phyloP scores from a whole-genome alignment of 2,329 filamentous ascomycete genomes.

The Byssochlamys sp. region DNA sequence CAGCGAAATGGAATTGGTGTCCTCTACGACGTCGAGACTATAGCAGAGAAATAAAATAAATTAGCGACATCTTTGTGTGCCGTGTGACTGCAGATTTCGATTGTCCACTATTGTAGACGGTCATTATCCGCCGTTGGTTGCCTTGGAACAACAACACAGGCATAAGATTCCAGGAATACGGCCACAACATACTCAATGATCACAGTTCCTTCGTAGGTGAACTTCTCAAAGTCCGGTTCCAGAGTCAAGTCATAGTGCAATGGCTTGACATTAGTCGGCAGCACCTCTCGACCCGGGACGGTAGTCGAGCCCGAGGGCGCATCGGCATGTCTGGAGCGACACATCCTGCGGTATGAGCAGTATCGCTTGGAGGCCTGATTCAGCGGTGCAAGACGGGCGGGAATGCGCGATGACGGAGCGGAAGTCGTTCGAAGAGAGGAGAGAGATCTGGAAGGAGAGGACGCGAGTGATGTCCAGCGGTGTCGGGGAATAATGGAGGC shows the following conservation, averaged over 20 bases:
- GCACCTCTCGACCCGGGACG: conserved; percentile 65
- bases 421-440: conserved; percentile 11
- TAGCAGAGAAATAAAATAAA: neutral
- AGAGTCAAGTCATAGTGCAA: conserved; percentile 82
- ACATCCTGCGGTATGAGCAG: conserved; percentile 68
- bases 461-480: conserved; percentile 14
- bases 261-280: conserved; percentile 88
- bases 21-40: conserved; percentile 70
- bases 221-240: conserved; percentile 80
- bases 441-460: conserved; percentile 12
- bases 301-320: conserved; percentile 47
- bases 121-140: neutral
- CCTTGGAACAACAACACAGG: neutral
- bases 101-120: neutral
- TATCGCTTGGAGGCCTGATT: conserved; percentile 40
- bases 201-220: conserved; percentile 77
- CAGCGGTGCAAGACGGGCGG: conserved; percentile 17
- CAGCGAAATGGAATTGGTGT: conserved; percentile 74
- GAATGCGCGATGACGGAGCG: conserved; percentile 8
- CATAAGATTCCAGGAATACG: neutral
- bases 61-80: neutral
- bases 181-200: conserved; percentile 57
- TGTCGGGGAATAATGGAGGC: conserved; percentile 10
- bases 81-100: neutral
- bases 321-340: conserved; percentile 57